phyloP scores from a whole-genome alignment of 176 grass and related monocot genomes.

The Musa beccarii region DNA sequence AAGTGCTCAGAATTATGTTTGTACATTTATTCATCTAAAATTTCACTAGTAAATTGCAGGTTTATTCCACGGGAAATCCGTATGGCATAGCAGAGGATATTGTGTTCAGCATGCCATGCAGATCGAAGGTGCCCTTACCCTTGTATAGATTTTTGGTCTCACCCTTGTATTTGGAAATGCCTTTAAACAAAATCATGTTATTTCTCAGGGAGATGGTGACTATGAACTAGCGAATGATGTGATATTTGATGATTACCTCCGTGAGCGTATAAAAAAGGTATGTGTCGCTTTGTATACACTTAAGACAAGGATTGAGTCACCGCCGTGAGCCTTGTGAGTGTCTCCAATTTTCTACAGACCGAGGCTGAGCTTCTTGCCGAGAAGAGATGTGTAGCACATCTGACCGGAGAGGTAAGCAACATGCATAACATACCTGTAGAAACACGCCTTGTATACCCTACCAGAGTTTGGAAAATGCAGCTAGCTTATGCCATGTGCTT shows the following conservation, averaged over 20 bases:
- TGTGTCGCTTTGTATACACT: neutral
- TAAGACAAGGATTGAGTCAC: neutral
- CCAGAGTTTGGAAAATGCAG: no score
- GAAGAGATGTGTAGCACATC: slow-evolving; percentile 91
- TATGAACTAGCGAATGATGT: slow-evolving; percentile 81
- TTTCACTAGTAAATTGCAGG: slow-evolving; percentile 28
- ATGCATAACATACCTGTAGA: neutral
- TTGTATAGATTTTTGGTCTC: neutral
- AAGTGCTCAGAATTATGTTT: neutral
- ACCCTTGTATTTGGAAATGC: neutral
- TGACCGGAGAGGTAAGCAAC: slow-evolving; percentile 74
- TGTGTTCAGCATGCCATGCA: slow-evolving; percentile 92
- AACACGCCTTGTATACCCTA: no score
- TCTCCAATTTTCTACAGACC: slow-evolving; percentile 26
- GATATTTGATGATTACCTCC: slow-evolving; percentile 71
- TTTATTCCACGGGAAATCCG: slow-evolving; percentile 79
- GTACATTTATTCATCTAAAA: neutral
- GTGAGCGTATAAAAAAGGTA: slow-evolving; percentile 84
- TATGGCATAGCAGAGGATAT: slow-evolving; percentile 92
- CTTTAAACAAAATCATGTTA: neutral
- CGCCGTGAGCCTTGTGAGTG: neutral
- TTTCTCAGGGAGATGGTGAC: slow-evolving; percentile 64
- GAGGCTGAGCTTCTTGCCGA: slow-evolving; percentile 91
- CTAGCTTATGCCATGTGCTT: neutral
- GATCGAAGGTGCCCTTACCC: slow-evolving; percentile 45